Percentiles rank a stretch among this genome's conserved stretches.
Evolutionary conservation across 345 rosid genomes (phyloP).

Genomic region (Sonneratia alba): DNA sequence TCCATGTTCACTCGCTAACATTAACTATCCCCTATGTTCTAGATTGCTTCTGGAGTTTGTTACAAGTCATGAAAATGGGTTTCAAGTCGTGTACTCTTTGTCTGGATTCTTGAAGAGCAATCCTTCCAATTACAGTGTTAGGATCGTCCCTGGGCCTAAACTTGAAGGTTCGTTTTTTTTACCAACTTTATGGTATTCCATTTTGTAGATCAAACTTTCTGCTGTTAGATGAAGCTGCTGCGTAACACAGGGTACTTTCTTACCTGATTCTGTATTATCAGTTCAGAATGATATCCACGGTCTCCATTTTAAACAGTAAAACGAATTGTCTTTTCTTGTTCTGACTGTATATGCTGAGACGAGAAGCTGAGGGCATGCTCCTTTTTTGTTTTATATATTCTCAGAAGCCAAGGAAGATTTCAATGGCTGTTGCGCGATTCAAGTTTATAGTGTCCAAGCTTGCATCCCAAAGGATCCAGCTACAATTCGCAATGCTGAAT

Average conservation of each 20-base stretch:
- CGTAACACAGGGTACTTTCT: too few species aligned
- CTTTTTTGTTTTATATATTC: conserved; percentile 8
- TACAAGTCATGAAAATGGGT: conserved; percentile 37
- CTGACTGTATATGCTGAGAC: background rate
- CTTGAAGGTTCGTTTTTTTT: conserved; percentile 50
- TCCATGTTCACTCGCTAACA: background rate
- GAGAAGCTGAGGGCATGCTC: background rate
- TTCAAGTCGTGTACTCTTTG: conserved; percentile 63
- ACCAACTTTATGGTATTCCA: background rate
- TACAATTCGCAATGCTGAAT: conserved; percentile 77
- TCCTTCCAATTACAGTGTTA: conserved; percentile 48
- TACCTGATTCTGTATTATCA: too few species aligned
- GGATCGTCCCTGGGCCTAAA: conserved; percentile 56
- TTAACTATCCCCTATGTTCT: conserved; percentile 3
- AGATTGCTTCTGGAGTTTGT: conserved; percentile 84
- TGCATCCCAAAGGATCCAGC: conserved; percentile 76
- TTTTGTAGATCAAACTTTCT: background rate
- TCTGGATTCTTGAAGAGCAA: conserved; percentile 74
- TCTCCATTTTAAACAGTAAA: background rate
- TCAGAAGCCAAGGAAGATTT: conserved; percentile 79
- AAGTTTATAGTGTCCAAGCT: conserved; percentile 80
- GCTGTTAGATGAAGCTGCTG: background rate
- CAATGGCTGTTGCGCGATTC: conserved; percentile 50
- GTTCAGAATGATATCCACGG: background rate
- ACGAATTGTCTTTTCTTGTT: background rate